Conservation (phyloP, 345 rosid genomes). For the Citrus glauca region DNA sequence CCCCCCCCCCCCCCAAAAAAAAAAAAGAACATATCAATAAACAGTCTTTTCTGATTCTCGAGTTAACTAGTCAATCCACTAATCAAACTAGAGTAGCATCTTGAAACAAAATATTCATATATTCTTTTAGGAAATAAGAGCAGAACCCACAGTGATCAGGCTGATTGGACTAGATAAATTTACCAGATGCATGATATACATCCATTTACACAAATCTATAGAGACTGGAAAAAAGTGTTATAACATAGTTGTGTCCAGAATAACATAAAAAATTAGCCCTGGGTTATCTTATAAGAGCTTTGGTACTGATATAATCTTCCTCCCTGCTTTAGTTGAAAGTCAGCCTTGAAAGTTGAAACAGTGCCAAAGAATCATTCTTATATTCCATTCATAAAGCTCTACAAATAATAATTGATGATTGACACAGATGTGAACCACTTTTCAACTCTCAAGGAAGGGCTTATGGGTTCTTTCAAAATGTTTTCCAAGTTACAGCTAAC, state of each 20-base stretch:
- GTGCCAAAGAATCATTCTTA: background rate
- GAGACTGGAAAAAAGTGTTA: background rate
- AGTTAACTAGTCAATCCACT: background rate
- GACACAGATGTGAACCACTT: background rate
- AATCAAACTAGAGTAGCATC: background rate
- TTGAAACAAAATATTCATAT: background rate
- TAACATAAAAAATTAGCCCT: background rate
- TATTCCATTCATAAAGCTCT: background rate
- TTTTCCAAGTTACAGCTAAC: too few species aligned
- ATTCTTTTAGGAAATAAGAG: background rate
- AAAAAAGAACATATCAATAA: background rate
- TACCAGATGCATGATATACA: background rate
- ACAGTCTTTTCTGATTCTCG: background rate
- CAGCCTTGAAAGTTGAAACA: background rate
- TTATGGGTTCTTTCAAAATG: too few species aligned
- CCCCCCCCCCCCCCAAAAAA: too few species aligned
- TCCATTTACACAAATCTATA: background rate
- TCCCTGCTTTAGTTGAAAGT: background rate
- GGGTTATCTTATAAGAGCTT: background rate
- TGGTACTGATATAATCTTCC: background rate
- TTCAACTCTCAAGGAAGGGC: too few species aligned
- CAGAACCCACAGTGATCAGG: background rate
- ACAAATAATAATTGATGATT: background rate
- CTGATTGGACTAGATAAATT: background rate
- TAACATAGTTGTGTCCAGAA: background rate